Evolutionary conservation across 2,329 filamentous ascomycete genomes (phyloP), one percentile per base, ranked within the genome.

Genomic region (Monosporascus sp.): DNA sequence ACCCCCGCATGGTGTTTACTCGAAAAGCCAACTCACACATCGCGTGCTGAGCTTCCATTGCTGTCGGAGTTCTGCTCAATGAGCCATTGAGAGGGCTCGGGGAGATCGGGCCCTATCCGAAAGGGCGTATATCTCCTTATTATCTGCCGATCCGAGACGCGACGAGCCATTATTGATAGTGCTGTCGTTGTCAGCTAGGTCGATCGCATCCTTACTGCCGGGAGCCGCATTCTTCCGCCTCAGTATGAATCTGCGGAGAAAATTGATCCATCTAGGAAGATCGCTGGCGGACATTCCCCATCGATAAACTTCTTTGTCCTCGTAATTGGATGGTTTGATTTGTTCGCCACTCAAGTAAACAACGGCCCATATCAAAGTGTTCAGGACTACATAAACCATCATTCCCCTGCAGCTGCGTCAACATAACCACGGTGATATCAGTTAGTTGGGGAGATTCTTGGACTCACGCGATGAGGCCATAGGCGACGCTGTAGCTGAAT

Each of bases 401-500:
- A 83, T 77, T 44, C 80, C 80, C 7, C 75, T 69, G 51, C 34
- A 34, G 31, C 31, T 34, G 31, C 18, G 17, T 50, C 55, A 31
- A 48, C 15, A 20, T 49, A 57, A 55, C 51, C 46, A n/a, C 7
- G 17, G 49, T 41, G 4, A 6, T 41, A n/a, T 36, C 9, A 22
- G 42, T 18, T 48, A 36, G 3, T 9, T 6, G 20, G 20, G 46
- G 24, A 41, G 18, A n/a, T 34, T 5, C 22, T 46, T 31, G 6
- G 9, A 74, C 79, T 72, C 67, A 83, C 81, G 81, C 86, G 60
- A 90, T 89, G 27, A 91, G 79, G 18, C 88, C 88, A 57, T 90
- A 90, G 7, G 88, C 86, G 47, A 89, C 87, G 49, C 84, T 88
- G 76, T 90, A 91, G 57, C 83, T 89, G 65, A 90, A 89, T 0